Percentiles rank a stretch among this genome's conserved stretches.
Evolutionary conservation across 371 early-diverging fungal species (phyloP).

Genomic region (Blakeslea trispora): DNA sequence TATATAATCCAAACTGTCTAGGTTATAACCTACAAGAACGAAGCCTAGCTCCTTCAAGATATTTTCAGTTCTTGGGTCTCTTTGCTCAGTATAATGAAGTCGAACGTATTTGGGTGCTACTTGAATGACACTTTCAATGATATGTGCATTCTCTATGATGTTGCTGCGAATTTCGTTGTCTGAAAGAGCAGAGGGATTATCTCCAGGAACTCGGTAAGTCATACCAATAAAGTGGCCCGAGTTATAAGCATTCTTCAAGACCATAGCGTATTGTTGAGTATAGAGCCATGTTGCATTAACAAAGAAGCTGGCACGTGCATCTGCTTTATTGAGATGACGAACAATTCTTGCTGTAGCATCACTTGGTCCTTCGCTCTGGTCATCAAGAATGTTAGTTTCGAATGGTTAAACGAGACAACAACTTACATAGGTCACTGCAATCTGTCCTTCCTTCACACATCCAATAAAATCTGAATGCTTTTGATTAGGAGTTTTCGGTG

Average conservation of each 20-base stretch:
- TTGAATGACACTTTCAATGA: constrained; percentile 50
- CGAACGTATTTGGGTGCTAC: constrained; percentile 57
- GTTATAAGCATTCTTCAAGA: constrained; percentile 53
- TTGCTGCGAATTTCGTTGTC: constrained; percentile 50
- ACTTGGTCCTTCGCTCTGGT: constrained; percentile 65
- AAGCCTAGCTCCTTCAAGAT: constrained; percentile 53
- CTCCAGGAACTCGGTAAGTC: constrained; percentile 58
- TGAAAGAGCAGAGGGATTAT: constrained; percentile 43
- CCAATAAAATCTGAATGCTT: background rate
- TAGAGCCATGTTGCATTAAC: constrained; percentile 58
- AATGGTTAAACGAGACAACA: background rate
- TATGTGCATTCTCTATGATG: constrained; percentile 50
- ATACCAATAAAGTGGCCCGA: constrained; percentile 63
- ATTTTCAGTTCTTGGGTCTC: constrained; percentile 42
- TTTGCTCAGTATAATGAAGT: constrained; percentile 52
- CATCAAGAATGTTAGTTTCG: background rate
- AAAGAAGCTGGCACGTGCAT: constrained; percentile 61
- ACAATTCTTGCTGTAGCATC: constrained; percentile 59
- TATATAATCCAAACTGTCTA: constrained; percentile 54
- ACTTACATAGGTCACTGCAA: constrained; percentile 62
- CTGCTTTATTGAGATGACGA: constrained; percentile 51
- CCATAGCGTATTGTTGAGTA: constrained; percentile 55
- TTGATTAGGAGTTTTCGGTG: background rate
- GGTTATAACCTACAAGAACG: constrained; percentile 52
- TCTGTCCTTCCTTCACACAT: constrained; percentile 52